Percentiles rank a stretch among this genome's conserved stretches.
phyloP scores from a whole-genome alignment of 805 yeast species.

The Saccharomycopsis fodiens region DNA sequence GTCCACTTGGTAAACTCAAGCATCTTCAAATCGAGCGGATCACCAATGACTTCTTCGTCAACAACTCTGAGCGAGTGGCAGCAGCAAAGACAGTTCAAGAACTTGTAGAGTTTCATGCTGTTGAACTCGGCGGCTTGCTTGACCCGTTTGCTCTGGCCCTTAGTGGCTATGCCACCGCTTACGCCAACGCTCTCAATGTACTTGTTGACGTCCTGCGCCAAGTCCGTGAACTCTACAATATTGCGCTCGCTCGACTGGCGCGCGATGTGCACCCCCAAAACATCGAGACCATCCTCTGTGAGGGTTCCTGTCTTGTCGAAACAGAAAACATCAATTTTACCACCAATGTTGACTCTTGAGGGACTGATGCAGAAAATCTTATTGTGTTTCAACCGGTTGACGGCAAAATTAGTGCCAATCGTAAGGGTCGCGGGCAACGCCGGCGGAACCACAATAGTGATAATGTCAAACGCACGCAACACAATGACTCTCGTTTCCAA shows the following conservation, averaged over 20 bases:
- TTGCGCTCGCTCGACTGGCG: constrained; percentile 16
- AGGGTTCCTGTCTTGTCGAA: constrained; percentile 97
- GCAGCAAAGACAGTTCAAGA: constrained; percentile 38
- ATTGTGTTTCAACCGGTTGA: constrained; percentile 60
- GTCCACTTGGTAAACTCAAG: constrained; percentile 81
- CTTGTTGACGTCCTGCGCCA: constrained; percentile 21
- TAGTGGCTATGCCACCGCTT: constrained; percentile 9
- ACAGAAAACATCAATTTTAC: constrained; percentile 81
- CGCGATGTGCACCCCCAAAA: constrained; percentile 53
- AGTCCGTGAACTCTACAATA: constrained; percentile 17
- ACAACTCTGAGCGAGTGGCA: constrained; percentile 84
- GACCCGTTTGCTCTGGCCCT: constrained; percentile 17
- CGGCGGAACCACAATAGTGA: constrained; percentile 97
- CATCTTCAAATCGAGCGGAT: constrained; percentile 90
- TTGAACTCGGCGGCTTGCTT: constrained; percentile 1
- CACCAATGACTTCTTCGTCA: constrained; percentile 80
- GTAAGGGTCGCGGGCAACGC: constrained; percentile 97
- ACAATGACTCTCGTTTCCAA: constrained; percentile 63
- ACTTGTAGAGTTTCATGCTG: constrained; percentile 23
- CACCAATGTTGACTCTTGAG: constrained; percentile 91
- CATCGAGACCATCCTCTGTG: constrained; percentile 94
- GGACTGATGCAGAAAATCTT: constrained; percentile 89
- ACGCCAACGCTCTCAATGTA: constrained; percentile 15
- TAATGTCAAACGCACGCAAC: constrained; percentile 83
- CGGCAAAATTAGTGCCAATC: constrained; percentile 91